These are phyloP conservation scores for Epichloe gansuensis DNA, from an alignment of 2,329 filamentous ascomycete species.

Conservation along the genomic window DNA sequence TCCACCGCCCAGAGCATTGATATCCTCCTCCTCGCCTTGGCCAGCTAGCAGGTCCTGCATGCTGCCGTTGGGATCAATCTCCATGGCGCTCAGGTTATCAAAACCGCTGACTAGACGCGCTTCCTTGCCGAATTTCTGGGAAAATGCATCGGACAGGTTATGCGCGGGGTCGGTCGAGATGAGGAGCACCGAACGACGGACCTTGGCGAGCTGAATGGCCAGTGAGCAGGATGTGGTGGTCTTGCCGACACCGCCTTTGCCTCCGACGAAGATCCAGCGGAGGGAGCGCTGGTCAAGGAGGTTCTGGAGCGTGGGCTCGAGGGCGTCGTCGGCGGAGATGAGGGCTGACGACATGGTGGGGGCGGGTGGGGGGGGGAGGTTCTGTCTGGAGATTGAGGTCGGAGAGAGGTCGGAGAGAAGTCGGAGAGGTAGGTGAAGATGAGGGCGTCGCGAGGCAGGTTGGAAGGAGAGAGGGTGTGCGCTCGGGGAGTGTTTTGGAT, in stretches of 20 bases:
- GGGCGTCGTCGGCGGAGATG: slow-evolving; percentile 48
- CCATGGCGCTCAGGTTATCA: slow-evolving; percentile 91
- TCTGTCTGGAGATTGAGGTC: background rate
- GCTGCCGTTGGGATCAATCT: slow-evolving; percentile 95
- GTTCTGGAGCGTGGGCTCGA: slow-evolving; percentile 87
- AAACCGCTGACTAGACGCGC: slow-evolving; percentile 86
- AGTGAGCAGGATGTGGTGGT: slow-evolving; percentile 98
- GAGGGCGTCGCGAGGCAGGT: background rate
- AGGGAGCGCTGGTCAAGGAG: slow-evolving; percentile 91
- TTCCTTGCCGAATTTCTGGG: slow-evolving; percentile 98
- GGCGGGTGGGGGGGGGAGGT: background rate
- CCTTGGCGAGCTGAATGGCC: slow-evolving; percentile 91
- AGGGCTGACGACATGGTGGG: slow-evolving; percentile 28
- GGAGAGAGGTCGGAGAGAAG: no score
- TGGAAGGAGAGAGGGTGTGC: background rate
- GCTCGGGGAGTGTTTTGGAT: background rate
- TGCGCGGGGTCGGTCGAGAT: slow-evolving; percentile 98
- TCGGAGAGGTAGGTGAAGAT: background rate
- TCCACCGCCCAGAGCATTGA: slow-evolving; percentile 56
- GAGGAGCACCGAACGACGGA: slow-evolving; percentile 87
- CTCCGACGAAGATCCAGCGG: slow-evolving; percentile 98
- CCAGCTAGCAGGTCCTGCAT: slow-evolving; percentile 87
- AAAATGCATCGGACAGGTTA: slow-evolving; percentile 95
- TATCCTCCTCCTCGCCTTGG: slow-evolving; percentile 55
- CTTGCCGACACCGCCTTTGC: slow-evolving; percentile 97